Evolutionary conservation across 257 asterid species (phyloP).

Genomic region (Solanum microdontum): DNA sequence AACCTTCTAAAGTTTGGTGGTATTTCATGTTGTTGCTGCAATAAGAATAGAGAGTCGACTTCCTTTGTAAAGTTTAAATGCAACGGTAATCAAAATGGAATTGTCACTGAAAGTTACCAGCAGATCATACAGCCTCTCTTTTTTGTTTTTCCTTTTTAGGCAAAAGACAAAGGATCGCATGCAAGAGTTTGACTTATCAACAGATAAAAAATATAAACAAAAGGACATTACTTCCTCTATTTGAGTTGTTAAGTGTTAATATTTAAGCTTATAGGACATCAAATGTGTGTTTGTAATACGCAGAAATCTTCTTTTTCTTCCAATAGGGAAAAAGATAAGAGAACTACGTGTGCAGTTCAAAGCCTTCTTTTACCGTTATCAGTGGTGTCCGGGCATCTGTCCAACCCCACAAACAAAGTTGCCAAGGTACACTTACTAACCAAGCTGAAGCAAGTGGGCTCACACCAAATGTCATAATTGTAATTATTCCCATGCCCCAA

Average conservation of each 20-base stretch:
- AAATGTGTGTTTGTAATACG: neutral
- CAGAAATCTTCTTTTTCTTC: neutral
- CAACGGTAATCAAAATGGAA: neutral
- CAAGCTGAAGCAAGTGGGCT: neutral
- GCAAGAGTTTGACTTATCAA: neutral
- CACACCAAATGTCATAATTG: neutral
- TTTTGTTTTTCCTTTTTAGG: neutral
- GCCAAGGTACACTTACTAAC: neutral
- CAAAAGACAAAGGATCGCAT: neutral
- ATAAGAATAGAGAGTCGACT: neutral
- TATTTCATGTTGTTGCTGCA: conserved; percentile 33
- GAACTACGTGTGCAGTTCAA: neutral
- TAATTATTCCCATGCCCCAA: neutral
- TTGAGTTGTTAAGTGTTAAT: neutral
- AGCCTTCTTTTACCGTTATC: neutral
- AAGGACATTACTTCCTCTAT: neutral
- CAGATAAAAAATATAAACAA: neutral
- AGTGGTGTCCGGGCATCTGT: neutral
- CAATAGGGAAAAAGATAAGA: neutral
- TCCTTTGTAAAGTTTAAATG: neutral
- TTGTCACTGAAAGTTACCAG: neutral
- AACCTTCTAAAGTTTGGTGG: conserved; percentile 29
- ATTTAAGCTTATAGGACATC: neutral
- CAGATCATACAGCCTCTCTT: neutral
- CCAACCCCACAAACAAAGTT: neutral